These are phyloP conservation scores for Dactylellina sp. DNA, from an alignment of 2,329 filamentous ascomycete species.

Conservation along the genomic window DNA sequence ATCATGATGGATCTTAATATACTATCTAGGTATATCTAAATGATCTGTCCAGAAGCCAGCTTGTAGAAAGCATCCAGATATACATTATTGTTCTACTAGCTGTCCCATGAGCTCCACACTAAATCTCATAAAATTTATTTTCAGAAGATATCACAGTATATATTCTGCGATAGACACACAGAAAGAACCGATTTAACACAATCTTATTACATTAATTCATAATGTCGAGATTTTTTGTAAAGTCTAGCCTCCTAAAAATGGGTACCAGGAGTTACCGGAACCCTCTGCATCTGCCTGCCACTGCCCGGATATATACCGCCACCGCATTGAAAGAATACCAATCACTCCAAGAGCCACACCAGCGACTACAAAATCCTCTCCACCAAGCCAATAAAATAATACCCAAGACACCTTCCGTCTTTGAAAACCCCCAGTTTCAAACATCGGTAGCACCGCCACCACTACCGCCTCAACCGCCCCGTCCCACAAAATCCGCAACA, in stretches of 20 bases:
- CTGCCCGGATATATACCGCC: neutral
- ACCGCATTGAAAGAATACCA: neutral
- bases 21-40: too few species aligned
- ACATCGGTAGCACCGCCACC: neutral
- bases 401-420: neutral
- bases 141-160: too few species aligned
- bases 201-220: neutral
- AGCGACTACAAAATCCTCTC: neutral
- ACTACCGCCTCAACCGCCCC: neutral
- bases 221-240: neutral
- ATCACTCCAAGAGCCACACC: conserved; percentile 6
- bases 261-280: conserved; percentile 3
- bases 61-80: too few species aligned
- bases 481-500: conserved; percentile 5
- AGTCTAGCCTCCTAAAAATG: neutral
- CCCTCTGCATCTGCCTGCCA: conserved; percentile 7
- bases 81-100: too few species aligned
- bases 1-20: too few species aligned
- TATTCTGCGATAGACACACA: too few species aligned
- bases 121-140: too few species aligned
- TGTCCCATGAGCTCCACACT: too few species aligned
- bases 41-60: too few species aligned
- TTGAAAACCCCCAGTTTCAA: neutral
- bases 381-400: conserved; percentile 8
- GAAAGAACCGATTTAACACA: too few species aligned